Evolutionary conservation across 257 asterid species (phyloP).

Genomic region (Rubia yunnanensis): DNA sequence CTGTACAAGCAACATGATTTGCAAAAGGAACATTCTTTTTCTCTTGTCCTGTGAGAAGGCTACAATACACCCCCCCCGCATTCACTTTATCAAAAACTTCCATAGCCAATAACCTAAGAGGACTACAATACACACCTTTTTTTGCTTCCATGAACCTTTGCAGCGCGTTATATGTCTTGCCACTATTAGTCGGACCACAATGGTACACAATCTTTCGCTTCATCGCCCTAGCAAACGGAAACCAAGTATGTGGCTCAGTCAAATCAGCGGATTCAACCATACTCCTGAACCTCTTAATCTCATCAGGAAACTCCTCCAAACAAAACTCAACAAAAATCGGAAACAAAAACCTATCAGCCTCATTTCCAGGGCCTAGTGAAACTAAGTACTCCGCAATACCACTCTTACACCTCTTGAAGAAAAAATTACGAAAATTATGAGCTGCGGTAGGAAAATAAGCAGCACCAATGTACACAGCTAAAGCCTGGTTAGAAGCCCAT

Average conservation of each 20-base stretch:
- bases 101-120: constrained; percentile 93
- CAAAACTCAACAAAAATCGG: constrained; percentile 85
- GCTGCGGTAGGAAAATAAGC: constrained; percentile 69
- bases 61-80: constrained; percentile 78
- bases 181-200: constrained; percentile 97
- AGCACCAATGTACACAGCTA: constrained; percentile 74
- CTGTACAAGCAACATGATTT: constrained; percentile 90
- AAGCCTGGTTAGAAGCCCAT: constrained; percentile 86
- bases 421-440: constrained; percentile 42
- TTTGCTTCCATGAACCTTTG: constrained; percentile 94
- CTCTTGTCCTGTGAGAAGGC: constrained; percentile 85
- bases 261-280: constrained; percentile 85
- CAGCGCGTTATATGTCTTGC: constrained; percentile 88
- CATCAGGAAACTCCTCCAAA: constrained; percentile 58
- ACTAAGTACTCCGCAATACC: constrained; percentile 51
- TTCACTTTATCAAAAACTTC: constrained; percentile 95
- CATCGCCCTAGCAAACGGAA: constrained; percentile 97
- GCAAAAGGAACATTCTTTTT: constrained; percentile 78
- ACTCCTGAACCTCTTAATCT: constrained; percentile 61
- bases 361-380: constrained; percentile 56
- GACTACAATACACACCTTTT: constrained; percentile 90
- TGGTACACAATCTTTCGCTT: constrained; percentile 79
- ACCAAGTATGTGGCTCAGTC: constrained; percentile 95
- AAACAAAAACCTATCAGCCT: constrained; percentile 65
- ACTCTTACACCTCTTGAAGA: constrained; percentile 35